Base-by-base conservation (phyloP, 352 stramenopile species). In the Plasmopara muralis region DNA sequence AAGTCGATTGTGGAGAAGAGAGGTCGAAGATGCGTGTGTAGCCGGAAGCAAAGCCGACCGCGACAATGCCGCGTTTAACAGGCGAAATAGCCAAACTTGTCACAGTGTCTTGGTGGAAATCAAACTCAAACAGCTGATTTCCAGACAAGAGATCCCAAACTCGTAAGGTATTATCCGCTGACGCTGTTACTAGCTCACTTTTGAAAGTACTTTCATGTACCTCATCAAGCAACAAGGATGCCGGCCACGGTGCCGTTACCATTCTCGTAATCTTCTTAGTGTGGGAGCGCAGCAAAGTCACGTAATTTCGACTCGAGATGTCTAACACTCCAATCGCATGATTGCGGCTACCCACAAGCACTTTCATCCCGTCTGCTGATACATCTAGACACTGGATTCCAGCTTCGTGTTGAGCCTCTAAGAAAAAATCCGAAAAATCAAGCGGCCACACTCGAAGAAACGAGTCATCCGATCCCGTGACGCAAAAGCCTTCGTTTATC, bases 401-500 rank as follows among this genome's bases (percentile, higher is more conserved):
- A 1, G 69, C 68, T 38, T 96, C 85, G 46, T 96, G 84, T 16
- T 85, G 67, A 15, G 86, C 89, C 61, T 97, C 89, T 28, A 97
- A 60, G 55, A 96, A 93, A 58, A 93, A 97, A 58, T 96, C 86
- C 12, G 74, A 74, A 51, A 97, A 97, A 63, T 96, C 88, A 0
- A 96, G 63, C 8, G 89, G 86, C 89, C 89, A 97, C 50, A 97
- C 80, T 0, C 89, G 83, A 10, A 97, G 57, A 50, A 83, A 90
- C n/a, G 73, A 71, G 55, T 97, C 89, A 25, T 85, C 80, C 0
- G 81, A 83, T 14, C 80, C 86, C 7, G 88, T 96, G 13, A 95
- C 85, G 30, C 85, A 96, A 47, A 95, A 97, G 1, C 83, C 87
- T 39, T 95, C 85, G 51, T 95, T 96, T 7, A 97, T 63, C 5